Conservation (phyloP, 805 yeast species). For the Candida ovalis region DNA sequence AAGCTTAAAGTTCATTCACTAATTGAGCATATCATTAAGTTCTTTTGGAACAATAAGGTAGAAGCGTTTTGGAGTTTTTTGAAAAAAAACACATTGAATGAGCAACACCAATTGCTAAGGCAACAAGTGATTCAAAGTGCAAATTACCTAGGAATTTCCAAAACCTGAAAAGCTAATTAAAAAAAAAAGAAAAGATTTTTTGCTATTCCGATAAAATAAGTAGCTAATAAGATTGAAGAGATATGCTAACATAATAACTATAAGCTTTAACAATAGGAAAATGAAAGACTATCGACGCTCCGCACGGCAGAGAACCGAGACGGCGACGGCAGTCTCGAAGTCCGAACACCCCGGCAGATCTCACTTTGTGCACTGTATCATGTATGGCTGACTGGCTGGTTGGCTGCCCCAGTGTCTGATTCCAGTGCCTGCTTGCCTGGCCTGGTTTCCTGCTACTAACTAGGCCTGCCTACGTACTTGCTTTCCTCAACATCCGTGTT, state of each 20-base stretch:
- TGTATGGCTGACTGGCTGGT: not conserved
- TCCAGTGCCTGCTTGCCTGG: too few relatives aligned
- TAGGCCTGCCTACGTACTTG: too few relatives aligned
- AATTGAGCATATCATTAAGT: slow-evolving; percentile 29
- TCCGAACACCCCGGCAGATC: not conserved
- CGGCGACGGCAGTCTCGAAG: not conserved
- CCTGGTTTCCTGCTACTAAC: too few relatives aligned
- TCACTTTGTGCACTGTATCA: not conserved
- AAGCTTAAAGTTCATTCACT: slow-evolving; percentile 24
- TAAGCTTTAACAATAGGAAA: too few relatives aligned
- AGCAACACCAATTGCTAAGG: slow-evolving; percentile 5
- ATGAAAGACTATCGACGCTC: not conserved
- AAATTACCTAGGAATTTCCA: slow-evolving; percentile 16
- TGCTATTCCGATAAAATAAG: not conserved
- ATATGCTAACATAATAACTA: not conserved
- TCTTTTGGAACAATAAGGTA: slow-evolving; percentile 25
- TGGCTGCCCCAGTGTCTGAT: too few relatives aligned
- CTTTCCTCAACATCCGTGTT: not conserved
- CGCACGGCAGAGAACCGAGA: not conserved
- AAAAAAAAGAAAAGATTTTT: not conserved
- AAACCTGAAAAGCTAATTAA: not conserved
- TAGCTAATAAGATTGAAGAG: not conserved
- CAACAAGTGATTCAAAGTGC: slow-evolving; percentile 20
- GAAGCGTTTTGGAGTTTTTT: slow-evolving; percentile 23
- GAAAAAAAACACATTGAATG: slow-evolving; percentile 7